Evolutionary conservation across 306 rosid genomes (phyloP).

Genomic region (Vigna mungo): DNA sequence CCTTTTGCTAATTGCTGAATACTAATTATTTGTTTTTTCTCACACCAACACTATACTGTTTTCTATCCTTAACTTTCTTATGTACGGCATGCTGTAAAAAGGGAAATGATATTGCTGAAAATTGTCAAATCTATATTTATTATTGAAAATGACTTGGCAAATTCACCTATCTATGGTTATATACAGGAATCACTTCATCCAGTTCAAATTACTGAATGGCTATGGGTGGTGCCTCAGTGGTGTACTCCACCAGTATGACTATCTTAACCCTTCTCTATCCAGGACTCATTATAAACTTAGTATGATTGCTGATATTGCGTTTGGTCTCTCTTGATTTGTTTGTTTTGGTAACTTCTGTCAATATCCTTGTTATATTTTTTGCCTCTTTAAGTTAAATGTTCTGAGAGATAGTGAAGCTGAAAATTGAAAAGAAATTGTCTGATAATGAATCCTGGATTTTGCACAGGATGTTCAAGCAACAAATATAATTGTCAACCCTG

Average conservation of each 20-base stretch:
- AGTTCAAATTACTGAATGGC: slow-evolving; percentile 67
- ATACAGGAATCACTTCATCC: slow-evolving; percentile 85
- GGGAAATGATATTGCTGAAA: slow-evolving; percentile 33
- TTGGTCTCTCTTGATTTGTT: not conserved
- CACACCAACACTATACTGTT: not conserved
- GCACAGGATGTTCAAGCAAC: slow-evolving; percentile 73
- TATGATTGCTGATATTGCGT: slow-evolving; percentile 22
- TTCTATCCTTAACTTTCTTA: slow-evolving; percentile 20
- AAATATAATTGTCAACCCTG: slow-evolving; percentile 84
- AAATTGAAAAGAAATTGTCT: not conserved
- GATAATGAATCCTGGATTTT: slow-evolving; percentile 15
- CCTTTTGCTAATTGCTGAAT: not conserved
- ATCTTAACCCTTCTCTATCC: slow-evolving; percentile 35
- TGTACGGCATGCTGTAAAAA: not conserved
- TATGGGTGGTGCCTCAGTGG: slow-evolving; percentile 94
- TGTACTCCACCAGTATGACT: slow-evolving; percentile 72
- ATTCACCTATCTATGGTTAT: slow-evolving; percentile 36
- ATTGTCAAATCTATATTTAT: slow-evolving; percentile 1
- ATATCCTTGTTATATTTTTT: slow-evolving; percentile 6
- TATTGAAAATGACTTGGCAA: slow-evolving; percentile 30
- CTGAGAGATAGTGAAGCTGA: slow-evolving; percentile 7
- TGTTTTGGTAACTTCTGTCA: slow-evolving; percentile 24
- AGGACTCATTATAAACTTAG: slow-evolving; percentile 27
- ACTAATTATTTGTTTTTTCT: slow-evolving; percentile 11
- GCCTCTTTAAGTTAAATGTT: slow-evolving; percentile 29